A percentile compares a stretch with the other conserved stretches of the same genome.
Evolutionary conservation across 192 early-diverging fungal genomes (phyloP).

Genomic region (Funneliformis geosporum): DNA sequence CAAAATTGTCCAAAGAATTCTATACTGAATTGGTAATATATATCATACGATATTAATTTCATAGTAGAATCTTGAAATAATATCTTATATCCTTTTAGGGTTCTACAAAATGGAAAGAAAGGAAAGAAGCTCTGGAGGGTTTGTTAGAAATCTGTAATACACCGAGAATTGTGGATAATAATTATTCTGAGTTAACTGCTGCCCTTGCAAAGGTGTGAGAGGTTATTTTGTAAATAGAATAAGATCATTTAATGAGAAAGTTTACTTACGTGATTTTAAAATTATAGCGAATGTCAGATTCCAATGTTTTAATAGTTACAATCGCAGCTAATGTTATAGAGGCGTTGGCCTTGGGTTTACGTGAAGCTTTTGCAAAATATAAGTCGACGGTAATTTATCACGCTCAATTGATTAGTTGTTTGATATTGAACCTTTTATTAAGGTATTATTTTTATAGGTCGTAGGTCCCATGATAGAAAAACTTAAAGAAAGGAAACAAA

Average conservation of each 20-base stretch:
- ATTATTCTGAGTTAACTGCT: constrained; percentile 82
- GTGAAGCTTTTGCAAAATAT: constrained; percentile 80
- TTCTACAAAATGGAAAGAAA: constrained; percentile 95
- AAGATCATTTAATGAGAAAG: background rate
- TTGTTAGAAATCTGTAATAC: constrained; percentile 68
- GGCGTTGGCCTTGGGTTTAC: constrained; percentile 75
- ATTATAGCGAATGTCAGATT: constrained; percentile 71
- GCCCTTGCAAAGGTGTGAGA: constrained; percentile 75
- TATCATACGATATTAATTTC: background rate
- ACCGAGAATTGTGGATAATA: constrained; percentile 73
- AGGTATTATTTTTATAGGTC: constrained; percentile 41
- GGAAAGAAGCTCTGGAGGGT: constrained; percentile 87
- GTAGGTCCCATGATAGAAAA: constrained; percentile 81
- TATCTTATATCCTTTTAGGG: constrained; percentile 31
- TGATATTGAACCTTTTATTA: background rate
- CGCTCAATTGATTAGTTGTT: background rate
- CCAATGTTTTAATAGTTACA: constrained; percentile 84
- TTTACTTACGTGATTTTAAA: background rate
- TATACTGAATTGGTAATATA: constrained; percentile 59
- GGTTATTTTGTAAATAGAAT: background rate
- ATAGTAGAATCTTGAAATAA: background rate
- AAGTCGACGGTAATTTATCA: constrained; percentile 56
- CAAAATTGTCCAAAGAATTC: constrained; percentile 83
- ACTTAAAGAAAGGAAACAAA: constrained; percentile 93
- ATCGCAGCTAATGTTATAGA: constrained; percentile 83